Conservation (phyloP, 768 basidiomycete genomes). For the Tephrocybe rancida region DNA sequence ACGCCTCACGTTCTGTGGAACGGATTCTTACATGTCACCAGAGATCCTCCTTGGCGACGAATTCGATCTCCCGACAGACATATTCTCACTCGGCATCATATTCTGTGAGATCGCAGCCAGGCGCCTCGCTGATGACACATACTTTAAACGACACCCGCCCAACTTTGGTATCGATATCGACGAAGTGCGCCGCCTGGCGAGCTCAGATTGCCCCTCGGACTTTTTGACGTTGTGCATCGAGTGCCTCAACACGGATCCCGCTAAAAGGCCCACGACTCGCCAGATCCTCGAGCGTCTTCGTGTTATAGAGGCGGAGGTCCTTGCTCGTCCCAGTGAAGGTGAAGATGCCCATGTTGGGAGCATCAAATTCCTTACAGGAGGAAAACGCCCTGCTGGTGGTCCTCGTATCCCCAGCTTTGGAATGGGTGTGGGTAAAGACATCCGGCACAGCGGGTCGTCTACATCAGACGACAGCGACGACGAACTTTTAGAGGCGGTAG, state of each 20-base stretch:
- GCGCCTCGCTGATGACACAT: constrained; percentile 79
- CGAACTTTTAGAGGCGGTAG: constrained; percentile 66
- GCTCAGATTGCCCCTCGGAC: constrained; percentile 73
- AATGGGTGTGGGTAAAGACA: constrained; percentile 64
- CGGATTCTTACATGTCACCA: constrained; percentile 95
- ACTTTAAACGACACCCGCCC: constrained; percentile 80
- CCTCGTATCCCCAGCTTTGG: constrained; percentile 92
- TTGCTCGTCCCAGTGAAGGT: constrained; percentile 62
- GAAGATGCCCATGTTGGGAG: constrained; percentile 83
- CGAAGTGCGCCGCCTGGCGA: constrained; percentile 72
- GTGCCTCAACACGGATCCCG: constrained; percentile 70
- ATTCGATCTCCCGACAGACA: constrained; percentile 93
- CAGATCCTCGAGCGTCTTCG: constrained; percentile 79
- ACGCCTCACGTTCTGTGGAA: constrained; percentile 85
- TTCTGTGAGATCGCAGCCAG: constrained; percentile 91
- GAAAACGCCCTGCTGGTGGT: constrained; percentile 55
- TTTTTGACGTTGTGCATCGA: constrained; percentile 80
- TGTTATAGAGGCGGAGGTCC: constrained; percentile 82
- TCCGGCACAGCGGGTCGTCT: constrained; percentile 39
- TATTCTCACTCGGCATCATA: constrained; percentile 92
- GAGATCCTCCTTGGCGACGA: constrained; percentile 91
- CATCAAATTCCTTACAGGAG: constrained; percentile 77
- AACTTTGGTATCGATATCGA: constrained; percentile 74
- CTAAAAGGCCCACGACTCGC: constrained; percentile 72
- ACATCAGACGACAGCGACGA: constrained; percentile 66